These are phyloP conservation scores for Starmerella ratchasimensis DNA, from an alignment of 805 yeast genomes.

Conservation along the genomic window DNA sequence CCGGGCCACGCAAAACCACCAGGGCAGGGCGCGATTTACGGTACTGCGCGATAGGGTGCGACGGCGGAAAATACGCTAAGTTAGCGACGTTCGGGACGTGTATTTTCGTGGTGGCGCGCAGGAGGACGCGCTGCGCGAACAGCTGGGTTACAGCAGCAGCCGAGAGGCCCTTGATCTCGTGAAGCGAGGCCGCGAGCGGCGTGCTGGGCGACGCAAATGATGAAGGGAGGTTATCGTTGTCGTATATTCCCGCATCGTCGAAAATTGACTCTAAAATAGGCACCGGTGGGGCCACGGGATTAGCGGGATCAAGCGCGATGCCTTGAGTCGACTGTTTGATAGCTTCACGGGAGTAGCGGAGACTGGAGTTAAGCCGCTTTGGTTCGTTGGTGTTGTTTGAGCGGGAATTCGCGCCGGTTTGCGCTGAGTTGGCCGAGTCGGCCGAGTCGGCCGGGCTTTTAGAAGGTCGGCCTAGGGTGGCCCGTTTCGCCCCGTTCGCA, in stretches of 20 bases:
- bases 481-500: too few species aligned
- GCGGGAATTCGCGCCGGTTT: too few species aligned
- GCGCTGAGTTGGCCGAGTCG: too few species aligned
- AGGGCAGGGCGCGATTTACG: conserved; percentile 19
- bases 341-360: conserved; percentile 8
- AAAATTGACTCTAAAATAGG: conserved; percentile 13
- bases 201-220: conserved; percentile 11
- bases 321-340: conserved; percentile 14
- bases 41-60: conserved; percentile 20
- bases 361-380: too few species aligned
- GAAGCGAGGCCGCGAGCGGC: conserved; percentile 2
- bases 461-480: too few species aligned
- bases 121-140: conserved; percentile 2
- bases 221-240: background rate
- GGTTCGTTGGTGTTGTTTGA: too few species aligned
- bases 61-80: conserved; percentile 18
- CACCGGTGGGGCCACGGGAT: conserved; percentile 5
- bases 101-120: conserved; percentile 1
- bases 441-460: too few species aligned
- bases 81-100: background rate
- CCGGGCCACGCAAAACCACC: conserved; percentile 7
- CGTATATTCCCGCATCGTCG: conserved; percentile 9
- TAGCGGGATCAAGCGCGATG: conserved; percentile 6
- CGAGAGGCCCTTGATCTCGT: conserved; percentile 10
- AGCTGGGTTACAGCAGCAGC: conserved; percentile 4